Evolutionary conservation across 2,329 filamentous ascomycete species (phyloP), one percentile per base, ranked within the genome.

Genomic region (Periconia sp.): DNA sequence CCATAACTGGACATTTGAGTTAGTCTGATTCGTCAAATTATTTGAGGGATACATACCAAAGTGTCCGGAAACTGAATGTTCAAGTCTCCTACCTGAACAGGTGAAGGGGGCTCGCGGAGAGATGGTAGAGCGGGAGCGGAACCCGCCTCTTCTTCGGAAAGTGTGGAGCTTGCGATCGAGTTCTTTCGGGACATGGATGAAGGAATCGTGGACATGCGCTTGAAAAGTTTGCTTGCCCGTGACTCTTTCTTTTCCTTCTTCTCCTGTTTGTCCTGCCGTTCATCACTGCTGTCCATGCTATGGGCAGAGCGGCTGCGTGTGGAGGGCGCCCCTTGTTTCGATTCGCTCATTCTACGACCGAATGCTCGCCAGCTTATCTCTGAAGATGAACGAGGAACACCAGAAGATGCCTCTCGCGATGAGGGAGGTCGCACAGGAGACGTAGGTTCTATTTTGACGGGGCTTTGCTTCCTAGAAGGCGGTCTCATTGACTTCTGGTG

Each of bases 31-130:
- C 11, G 13, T 37, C 14, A 20, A 18, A 37, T 11, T 13, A 5
- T 20, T 30, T 15, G n/a, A 11, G 2, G 19, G n/a, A 27, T 45
- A 68, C 78, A 67, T 71, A 80, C 79, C 45, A 99, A 81, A 50
- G 91, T 96, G 70, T 97, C 93, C 0, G 94, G 94, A 71, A 99
- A 97, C 71, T 99, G 94, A 11, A 97, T 90, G 65, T 99, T 97
- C 58, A 99, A 88, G 66, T 97, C 91, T 46, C 92, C 91, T 73
- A 96, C 83, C 57, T 88, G 86, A 3, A 90, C 81, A 23, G 87
- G 81, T 49, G 86, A 77, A 35, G 76, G 77, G 47, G 73, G 76
- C 56, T 79, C 77, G 9, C 71, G 62, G 14, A 73, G 60, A 17
- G 64, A 69, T 10, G 67, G 57, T 18, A 72, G 51, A 13, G 60